Evolutionary conservation across 2,329 filamentous ascomycete genomes (phyloP), one percentile per base, ranked within the genome.

Genomic region (Delphinella strobiligena): DNA sequence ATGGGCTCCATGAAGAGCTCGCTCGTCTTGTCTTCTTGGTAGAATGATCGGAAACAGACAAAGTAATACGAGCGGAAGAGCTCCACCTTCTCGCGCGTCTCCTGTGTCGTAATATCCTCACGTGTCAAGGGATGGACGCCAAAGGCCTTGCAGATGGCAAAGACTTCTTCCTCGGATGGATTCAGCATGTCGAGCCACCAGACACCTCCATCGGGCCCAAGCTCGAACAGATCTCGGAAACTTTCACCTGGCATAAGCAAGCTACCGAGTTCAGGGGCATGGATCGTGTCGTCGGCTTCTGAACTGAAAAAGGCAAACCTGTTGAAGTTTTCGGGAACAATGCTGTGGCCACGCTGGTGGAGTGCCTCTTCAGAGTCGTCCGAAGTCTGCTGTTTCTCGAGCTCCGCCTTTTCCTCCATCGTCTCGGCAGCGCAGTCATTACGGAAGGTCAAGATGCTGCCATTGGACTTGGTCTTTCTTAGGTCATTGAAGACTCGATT

Each of bases 51-150:
- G 72, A 96, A 98, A 60, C 85, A 93, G 37, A 94, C 85, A 60
- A 98, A 96, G 64, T 98, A 98, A 66, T 98, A 98, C 31, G 87
- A 86, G 17, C 85, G 83, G 65, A 98, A 98, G 17, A 98, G 72
- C 62, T 98, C 91, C 41, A 98, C 94, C 68, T 98, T 98, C 65
- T 98, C 91, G 32, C 91, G 87, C 9, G 88, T 82, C 63, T 98
- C 91, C 58, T 95, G 87, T 0, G 85, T 93, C 44, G 81, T 80
- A 50, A 98, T 95, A 67, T 98, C 91, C 61, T 98, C 91, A 30
- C 89, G 84, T 0, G 91, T 98, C 60, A 98, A 68, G 24, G 89
- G 89, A 61, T 98, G 91, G 40, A 98, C 83, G 11, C 86, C 86
- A 61, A 98, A 98, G 4, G 91, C 88, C 54, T 88, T 87, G 67